Conservation (phyloP, 768 basidiomycete species). For the Leccinum boreale region DNA sequence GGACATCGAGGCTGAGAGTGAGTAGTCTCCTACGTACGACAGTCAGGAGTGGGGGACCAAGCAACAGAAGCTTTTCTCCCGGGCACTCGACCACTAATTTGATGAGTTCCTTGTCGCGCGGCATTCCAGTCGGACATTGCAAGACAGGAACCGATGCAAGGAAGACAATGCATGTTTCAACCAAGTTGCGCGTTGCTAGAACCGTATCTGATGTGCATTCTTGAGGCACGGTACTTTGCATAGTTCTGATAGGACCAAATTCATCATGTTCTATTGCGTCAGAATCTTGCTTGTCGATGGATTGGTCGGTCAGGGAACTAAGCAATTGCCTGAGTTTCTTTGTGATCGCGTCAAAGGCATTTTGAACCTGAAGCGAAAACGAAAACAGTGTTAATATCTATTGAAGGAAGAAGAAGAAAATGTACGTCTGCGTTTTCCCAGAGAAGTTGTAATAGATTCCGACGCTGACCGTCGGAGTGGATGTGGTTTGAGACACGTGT, state of each 20-base stretch:
- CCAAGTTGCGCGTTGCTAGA: slow-evolving; percentile 33
- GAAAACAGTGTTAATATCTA: not conserved
- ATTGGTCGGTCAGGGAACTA: slow-evolving; percentile 28
- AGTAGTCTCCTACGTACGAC: slow-evolving; percentile 56
- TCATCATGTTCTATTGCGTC: slow-evolving; percentile 50
- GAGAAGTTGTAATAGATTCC: slow-evolving; percentile 50
- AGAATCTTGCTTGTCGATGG: slow-evolving; percentile 13
- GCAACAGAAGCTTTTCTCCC: slow-evolving; percentile 53
- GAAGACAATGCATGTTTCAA: slow-evolving; percentile 55
- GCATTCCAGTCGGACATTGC: slow-evolving; percentile 53
- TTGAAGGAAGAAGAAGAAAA: slow-evolving; percentile 6
- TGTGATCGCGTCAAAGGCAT: slow-evolving; percentile 34
- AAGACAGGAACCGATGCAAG: slow-evolving; percentile 62
- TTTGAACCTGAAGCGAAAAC: slow-evolving; percentile 53
- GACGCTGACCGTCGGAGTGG: slow-evolving; percentile 22
- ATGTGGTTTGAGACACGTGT: slow-evolving; percentile 5
- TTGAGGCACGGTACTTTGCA: slow-evolving; percentile 29
- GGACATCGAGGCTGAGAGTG: slow-evolving; percentile 45
- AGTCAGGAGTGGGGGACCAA: slow-evolving; percentile 54
- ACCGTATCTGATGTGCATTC: slow-evolving; percentile 28
- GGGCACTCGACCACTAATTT: slow-evolving; percentile 49
- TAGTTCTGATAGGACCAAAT: slow-evolving; percentile 51
- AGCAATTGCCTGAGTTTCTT: slow-evolving; percentile 42
- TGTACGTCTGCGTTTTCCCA: slow-evolving; percentile 73
- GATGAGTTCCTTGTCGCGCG: slow-evolving; percentile 59